Conservation (phyloP, 176 grass and related monocot species). For the Carex littledalei region DNA sequence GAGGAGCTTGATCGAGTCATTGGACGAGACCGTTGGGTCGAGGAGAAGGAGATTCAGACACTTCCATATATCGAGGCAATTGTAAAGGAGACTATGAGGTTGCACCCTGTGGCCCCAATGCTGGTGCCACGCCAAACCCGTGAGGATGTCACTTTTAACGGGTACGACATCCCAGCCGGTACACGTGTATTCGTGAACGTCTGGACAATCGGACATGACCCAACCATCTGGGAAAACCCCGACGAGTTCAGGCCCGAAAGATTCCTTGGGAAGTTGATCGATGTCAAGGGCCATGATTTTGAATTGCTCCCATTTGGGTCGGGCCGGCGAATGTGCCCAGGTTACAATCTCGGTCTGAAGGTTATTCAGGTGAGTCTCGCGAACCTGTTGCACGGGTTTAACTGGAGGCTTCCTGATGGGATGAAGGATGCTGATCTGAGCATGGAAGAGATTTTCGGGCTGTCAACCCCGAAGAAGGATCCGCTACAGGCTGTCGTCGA, state of each 20-base stretch:
- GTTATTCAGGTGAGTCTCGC: slow-evolving; percentile 42
- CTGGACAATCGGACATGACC: slow-evolving; percentile 51
- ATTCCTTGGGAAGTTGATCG: slow-evolving; percentile 30
- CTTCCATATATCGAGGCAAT: slow-evolving; percentile 50
- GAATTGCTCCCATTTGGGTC: slow-evolving; percentile 53
- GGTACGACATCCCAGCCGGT: slow-evolving; percentile 37
- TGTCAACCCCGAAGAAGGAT: slow-evolving; percentile 24
- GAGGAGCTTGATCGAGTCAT: slow-evolving; percentile 55
- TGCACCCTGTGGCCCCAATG: slow-evolving; percentile 43
- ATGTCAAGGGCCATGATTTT: slow-evolving; percentile 51
- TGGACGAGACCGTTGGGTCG: slow-evolving; percentile 29
- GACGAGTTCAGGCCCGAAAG: slow-evolving; percentile 47
- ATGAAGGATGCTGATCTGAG: slow-evolving; percentile 30
- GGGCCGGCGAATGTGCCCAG: slow-evolving; percentile 61
- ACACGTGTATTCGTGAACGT: slow-evolving; percentile 38
- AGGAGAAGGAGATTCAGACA: slow-evolving; percentile 32
- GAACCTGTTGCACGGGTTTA: slow-evolving; percentile 48
- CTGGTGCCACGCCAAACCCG: slow-evolving; percentile 33
- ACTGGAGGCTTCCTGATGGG: slow-evolving; percentile 42
- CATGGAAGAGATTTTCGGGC: slow-evolving; percentile 49
- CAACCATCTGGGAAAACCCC: slow-evolving; percentile 35
- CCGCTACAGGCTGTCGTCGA: slow-evolving; percentile 23
- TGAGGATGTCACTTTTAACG: slow-evolving; percentile 30
- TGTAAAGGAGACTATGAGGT: slow-evolving; percentile 54
- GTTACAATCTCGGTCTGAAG: slow-evolving; percentile 43